Evolutionary conservation across 805 yeast genomes (phyloP).

Genomic region (Phaffomyces thermotolerans): DNA sequence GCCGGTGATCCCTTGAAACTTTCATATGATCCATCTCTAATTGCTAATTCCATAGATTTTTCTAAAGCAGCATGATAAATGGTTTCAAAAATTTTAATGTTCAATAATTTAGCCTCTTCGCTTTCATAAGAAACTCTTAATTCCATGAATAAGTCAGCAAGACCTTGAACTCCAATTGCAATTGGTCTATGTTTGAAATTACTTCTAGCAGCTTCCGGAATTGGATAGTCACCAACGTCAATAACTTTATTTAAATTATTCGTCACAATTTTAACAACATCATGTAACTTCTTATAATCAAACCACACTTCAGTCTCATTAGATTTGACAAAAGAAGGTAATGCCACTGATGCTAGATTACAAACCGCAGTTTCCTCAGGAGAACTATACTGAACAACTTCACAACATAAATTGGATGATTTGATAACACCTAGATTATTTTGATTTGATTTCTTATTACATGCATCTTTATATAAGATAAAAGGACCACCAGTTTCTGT

Average conservation of each 20-base stretch:
- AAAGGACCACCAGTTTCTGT: slow-evolving; percentile 97
- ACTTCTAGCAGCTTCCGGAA: slow-evolving; percentile 61
- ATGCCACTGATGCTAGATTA: slow-evolving; percentile 85
- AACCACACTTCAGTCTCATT: slow-evolving; percentile 39
- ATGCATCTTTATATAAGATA: slow-evolving; percentile 89
- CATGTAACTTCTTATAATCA: slow-evolving; percentile 70
- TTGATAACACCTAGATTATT: slow-evolving; percentile 88
- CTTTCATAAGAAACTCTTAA: slow-evolving; percentile 82
- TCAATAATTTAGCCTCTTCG: slow-evolving; percentile 61
- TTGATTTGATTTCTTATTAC: slow-evolving; percentile 84
- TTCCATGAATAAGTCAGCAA: slow-evolving; percentile 79
- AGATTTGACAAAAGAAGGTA: slow-evolving; percentile 67
- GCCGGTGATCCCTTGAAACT: slow-evolving; percentile 85
- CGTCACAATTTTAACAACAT: slow-evolving; percentile 66
- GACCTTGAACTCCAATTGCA: slow-evolving; percentile 93
- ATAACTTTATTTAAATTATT: slow-evolving; percentile 75
- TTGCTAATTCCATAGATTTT: slow-evolving; percentile 75
- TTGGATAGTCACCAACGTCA: slow-evolving; percentile 79
- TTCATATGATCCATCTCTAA: slow-evolving; percentile 59
- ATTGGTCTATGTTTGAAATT: slow-evolving; percentile 83
- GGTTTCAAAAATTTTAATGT: slow-evolving; percentile 84
- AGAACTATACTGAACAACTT: slow-evolving; percentile 86
- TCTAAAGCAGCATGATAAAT: slow-evolving; percentile 91
- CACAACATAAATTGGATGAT: slow-evolving; percentile 92
- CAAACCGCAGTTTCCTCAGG: slow-evolving; percentile 93